Conservation (phyloP, 345 rosid species). For the Salix exigua region DNA sequence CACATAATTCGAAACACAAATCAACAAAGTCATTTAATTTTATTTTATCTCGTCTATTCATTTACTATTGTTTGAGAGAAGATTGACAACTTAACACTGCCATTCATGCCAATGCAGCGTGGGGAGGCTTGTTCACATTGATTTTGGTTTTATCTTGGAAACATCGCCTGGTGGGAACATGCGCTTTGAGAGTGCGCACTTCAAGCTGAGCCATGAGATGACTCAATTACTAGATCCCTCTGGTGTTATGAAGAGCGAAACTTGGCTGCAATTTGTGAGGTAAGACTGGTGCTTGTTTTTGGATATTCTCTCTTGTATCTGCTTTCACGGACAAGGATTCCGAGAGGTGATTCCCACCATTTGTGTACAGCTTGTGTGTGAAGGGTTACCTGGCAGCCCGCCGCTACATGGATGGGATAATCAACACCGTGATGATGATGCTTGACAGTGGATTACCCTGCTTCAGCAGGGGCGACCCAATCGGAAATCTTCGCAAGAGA, state of each 20-base stretch:
- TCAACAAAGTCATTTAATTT: too few relatives aligned
- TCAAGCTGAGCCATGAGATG: conserved; percentile 99
- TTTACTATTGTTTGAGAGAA: not conserved
- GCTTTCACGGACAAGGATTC: not conserved
- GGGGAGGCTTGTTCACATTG: conserved; percentile 96
- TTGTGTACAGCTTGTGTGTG: conserved; percentile 61
- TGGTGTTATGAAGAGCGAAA: conserved; percentile 87
- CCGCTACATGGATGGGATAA: conserved; percentile 84
- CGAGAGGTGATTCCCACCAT: not conserved
- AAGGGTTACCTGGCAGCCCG: conserved; percentile 91
- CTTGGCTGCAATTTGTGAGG: conserved; percentile 83
- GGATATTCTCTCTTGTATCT: not conserved
- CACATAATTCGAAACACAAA: not conserved
- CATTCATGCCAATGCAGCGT: conserved; percentile 40
- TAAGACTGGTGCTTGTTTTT: conserved; percentile 13
- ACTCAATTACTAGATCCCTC: conserved; percentile 93
- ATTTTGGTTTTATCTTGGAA: conserved; percentile 95
- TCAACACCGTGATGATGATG: conserved; percentile 79
- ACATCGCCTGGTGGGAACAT: conserved; percentile 94
- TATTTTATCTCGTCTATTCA: too few relatives aligned
- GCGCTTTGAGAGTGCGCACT: conserved; percentile 97
- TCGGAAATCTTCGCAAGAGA: conserved; percentile 93
- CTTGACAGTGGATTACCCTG: conserved; percentile 97
- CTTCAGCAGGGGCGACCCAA: conserved; percentile 95
- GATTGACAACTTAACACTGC: not conserved